Percentiles rank a stretch among this genome's conserved stretches.
These are phyloP conservation scores for Leptosphaerulina australis DNA, from an alignment of 2,329 filamentous ascomycete species.

Conservation along the genomic window DNA sequence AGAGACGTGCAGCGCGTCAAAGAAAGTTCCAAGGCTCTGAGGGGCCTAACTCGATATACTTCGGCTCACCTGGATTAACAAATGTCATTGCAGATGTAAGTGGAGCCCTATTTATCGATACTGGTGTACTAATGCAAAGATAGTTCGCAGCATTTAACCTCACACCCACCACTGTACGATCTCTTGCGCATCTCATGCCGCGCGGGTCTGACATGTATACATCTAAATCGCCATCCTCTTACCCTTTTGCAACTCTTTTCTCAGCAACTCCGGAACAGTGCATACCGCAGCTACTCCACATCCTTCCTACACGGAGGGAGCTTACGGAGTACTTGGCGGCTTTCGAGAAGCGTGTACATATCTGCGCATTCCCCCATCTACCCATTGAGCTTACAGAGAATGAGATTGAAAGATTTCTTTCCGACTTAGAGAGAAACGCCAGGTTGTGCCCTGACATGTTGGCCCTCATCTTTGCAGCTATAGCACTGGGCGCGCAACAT, in stretches of 20 bases:
- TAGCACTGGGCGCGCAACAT: slow-evolving; percentile 56
- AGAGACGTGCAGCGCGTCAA: slow-evolving; percentile 36
- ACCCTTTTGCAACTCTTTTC: slow-evolving; percentile 56
- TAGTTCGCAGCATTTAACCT: slow-evolving; percentile 54
- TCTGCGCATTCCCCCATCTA: slow-evolving; percentile 54
- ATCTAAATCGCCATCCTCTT: slow-evolving; percentile 42
- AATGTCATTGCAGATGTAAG: slow-evolving; percentile 55
- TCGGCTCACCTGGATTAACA: slow-evolving; percentile 57
- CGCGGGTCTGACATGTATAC: slow-evolving; percentile 53
- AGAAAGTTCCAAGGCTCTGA: slow-evolving; percentile 50
- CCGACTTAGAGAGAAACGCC: slow-evolving; percentile 51
- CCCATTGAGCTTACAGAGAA: slow-evolving; percentile 52
- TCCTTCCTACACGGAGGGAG: slow-evolving; percentile 50
- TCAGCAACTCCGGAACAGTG: slow-evolving; percentile 42
- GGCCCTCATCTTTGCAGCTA: slow-evolving; percentile 55
- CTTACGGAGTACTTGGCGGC: slow-evolving; percentile 49
- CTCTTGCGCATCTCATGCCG: slow-evolving; percentile 53
- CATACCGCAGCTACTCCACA: slow-evolving; percentile 45
- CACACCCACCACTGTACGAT: slow-evolving; percentile 39
- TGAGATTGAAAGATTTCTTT: slow-evolving; percentile 55
- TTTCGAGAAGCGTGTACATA: slow-evolving; percentile 53
- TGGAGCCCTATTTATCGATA: not conserved
- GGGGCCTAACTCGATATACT: slow-evolving; percentile 56
- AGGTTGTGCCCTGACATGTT: slow-evolving; percentile 55
- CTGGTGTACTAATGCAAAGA: slow-evolving; percentile 20